Base-by-base conservation (phyloP, 2,329 filamentous ascomycete genomes). In the Ambrosiella cleistominuta region DNA sequence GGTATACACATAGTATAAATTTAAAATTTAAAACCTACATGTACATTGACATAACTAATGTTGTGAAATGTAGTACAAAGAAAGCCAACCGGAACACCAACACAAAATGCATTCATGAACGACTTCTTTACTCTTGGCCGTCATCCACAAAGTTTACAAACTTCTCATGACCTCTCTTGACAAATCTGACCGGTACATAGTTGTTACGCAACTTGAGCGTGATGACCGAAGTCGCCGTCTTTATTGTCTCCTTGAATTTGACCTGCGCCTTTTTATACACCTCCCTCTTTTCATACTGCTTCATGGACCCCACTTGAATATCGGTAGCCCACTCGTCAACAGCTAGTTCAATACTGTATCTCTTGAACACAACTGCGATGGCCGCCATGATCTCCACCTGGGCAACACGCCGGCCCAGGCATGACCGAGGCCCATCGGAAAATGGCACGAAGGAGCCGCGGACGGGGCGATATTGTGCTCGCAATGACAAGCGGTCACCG, bases 301-400 rank as follows among this genome's bases (percentile, higher is more conserved):
- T 66, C 79, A 82, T 81, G 49, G 60, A 63, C 7, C 68, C 72
- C 2, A 83, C 74, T 66, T 82, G 74, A 37, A 74, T 74, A 62
- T 78, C 76, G 36, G 62, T 72, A 39, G 73, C 75, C 71, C 74
- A 80, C 60, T 78, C 74, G 58, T 81, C 77, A 7, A 87, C 81
- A 1, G 80, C 83, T 59, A 89, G 73, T 71, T 90, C 85, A 4
- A 89, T 71, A 65, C 78, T 84, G 66, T 85, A 80, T 51, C 75
- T 64, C 62, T 76, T 74, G 63, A 80, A 79, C 12, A 81, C 63
- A 12, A 78, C 74, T 1, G 78, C 75, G 58, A 83, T 65, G 9
- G 74, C 70, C 2, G 78, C 74, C 52, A 78, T 69, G 63, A 82
- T 71, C 67, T 82, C 78, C 1, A 81, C 77, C 65, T 80, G 75